These are phyloP conservation scores for Rhodomyrtus psidioides DNA, from an alignment of 441 rosid genomes.

Conservation along the genomic window DNA sequence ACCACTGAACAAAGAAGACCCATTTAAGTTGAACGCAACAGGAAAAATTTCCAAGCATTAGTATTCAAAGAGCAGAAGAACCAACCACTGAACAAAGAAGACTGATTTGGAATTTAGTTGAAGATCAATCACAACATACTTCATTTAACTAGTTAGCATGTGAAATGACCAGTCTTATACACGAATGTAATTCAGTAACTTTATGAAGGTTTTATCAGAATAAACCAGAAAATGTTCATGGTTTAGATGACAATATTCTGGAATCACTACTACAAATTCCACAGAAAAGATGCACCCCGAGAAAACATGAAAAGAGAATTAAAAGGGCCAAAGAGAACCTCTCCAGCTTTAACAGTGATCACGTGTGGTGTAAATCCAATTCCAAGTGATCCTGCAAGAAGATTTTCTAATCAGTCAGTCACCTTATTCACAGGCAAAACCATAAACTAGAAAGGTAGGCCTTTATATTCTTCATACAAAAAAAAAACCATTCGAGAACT, in stretches of 20 bases:
- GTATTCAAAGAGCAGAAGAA: background rate
- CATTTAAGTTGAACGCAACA: background rate
- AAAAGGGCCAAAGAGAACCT: constrained; percentile 41
- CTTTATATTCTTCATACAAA: background rate
- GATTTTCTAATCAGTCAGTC: background rate
- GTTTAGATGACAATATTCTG: background rate
- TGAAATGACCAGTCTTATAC: background rate
- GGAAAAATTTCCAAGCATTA: background rate
- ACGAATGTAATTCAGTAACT: background rate
- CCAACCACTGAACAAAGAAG: background rate
- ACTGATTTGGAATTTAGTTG: background rate
- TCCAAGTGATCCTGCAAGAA: constrained; percentile 60
- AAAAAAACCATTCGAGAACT: background rate
- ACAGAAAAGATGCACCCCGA: background rate
- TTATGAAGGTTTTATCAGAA: background rate
- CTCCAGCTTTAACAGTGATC: constrained; percentile 73
- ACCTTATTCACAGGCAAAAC: background rate
- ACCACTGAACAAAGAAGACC: background rate
- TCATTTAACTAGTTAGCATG: background rate
- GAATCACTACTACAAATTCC: background rate
- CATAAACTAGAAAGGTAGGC: background rate
- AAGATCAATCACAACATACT: background rate
- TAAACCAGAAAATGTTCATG: background rate
- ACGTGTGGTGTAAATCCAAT: constrained; percentile 76
- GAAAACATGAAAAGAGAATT: background rate